Evolutionary conservation across 768 basidiomycete genomes (phyloP).

Genomic region (Calocybe indica): DNA sequence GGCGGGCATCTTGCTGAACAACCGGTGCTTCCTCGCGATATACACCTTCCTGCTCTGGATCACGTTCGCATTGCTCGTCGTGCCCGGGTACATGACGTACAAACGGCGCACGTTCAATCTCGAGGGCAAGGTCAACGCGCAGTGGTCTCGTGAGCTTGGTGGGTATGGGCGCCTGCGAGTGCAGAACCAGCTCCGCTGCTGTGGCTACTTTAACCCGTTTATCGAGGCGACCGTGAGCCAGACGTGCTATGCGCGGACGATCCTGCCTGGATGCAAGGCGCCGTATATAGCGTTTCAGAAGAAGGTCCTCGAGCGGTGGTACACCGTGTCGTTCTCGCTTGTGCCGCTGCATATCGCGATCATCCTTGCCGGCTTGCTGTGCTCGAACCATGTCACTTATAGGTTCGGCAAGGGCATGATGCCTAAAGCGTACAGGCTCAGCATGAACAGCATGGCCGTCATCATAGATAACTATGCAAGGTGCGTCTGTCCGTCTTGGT

Average conservation of each 20-base stretch:
- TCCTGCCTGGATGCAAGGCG: constrained; percentile 70
- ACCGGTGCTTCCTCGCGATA: constrained; percentile 73
- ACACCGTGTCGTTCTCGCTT: constrained; percentile 54
- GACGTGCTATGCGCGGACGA: constrained; percentile 68
- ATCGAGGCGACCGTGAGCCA: constrained; percentile 72
- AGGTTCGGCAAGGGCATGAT: constrained; percentile 87
- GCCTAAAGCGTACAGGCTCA: constrained; percentile 77
- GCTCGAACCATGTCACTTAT: constrained; percentile 82
- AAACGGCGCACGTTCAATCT: constrained; percentile 71
- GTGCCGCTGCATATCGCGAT: constrained; percentile 63
- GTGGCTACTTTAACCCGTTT: constrained; percentile 77
- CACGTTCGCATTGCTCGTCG: constrained; percentile 62
- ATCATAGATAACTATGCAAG: constrained; percentile 84
- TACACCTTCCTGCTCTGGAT: constrained; percentile 78
- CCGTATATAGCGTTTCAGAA: constrained; percentile 55
- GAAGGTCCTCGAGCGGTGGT: constrained; percentile 55
- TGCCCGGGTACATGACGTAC: constrained; percentile 77
- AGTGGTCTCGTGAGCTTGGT: constrained; percentile 66
- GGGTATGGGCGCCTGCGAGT: constrained; percentile 56
- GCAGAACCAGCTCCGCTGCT: constrained; percentile 73
- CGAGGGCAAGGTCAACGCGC: constrained; percentile 73
- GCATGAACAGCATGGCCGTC: constrained; percentile 67
- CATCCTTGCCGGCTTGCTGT: constrained; percentile 61
- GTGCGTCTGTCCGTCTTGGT: constrained; percentile 30
- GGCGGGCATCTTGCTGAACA: constrained; percentile 79